Base-by-base conservation (phyloP, 2,329 filamentous ascomycete genomes). In the Talaromyces sp. region DNA sequence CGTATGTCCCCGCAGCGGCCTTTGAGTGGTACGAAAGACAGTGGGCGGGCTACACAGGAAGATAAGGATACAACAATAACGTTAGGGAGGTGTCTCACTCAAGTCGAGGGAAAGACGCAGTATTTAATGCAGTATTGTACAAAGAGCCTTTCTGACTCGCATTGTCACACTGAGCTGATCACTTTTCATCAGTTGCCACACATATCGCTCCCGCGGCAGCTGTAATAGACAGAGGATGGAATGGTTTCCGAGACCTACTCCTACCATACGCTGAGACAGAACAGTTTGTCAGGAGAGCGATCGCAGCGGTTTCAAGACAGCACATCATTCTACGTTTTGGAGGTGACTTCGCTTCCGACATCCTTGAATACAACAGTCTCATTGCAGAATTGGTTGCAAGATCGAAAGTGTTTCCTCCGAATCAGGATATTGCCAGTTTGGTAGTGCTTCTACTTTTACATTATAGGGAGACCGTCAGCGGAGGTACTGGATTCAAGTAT, bases 241-340 rank as follows among this genome's bases (percentile, higher is more conserved):
- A 59, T n/a, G 56, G 56, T 3, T 59, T 41, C 6, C 56, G 56
- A 43, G 56, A 59, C 8, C 11, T 59, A 33, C 35, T 59, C 56
- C 22, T 59, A 10, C 56, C 56, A 3, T 45, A 41, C 10, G 56
- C 56, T 31, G 56, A 59, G 16, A 31, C 16, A 14, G 50, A 56
- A 19, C 50, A 31, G 2, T 35, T 56, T 13, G 50, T 56, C 6
- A 35, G 50, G 4, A 7, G 50, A 37, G 50, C 50, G 10, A 56
- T 56, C 22, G 31, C 50, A 37, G 50, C 50, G 22, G 50, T 56
- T 10, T 35, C 50, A 22, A 56, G 50, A 35, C 50, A 56, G n/a
- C 50, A 56, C 3, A 56, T 56, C 16, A 56, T 56, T 19, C n/a
- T 56, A 37, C 50, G 50, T 6, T 22, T 14, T 22, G 50, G 50